Evolutionary conservation across 169 alveolate genomes (phyloP), one percentile per base, ranked within the genome.

Genomic region (Plasmodium knowlesi): DNA sequence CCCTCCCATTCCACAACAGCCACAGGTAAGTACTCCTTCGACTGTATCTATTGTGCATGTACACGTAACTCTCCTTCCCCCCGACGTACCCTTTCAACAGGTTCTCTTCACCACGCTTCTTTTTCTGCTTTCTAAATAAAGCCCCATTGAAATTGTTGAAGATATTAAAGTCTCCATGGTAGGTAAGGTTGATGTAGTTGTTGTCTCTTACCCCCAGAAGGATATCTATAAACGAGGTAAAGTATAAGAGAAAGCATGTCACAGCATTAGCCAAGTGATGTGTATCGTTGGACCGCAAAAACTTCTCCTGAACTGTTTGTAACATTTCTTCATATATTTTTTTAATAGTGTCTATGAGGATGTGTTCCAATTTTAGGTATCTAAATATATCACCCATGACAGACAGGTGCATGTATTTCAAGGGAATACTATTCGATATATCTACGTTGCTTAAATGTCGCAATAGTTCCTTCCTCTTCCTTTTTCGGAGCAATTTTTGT

Each of bases 321-420:
- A 89, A 41, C 43, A 78, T 89, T 67, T 89, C 90, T 79, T 79
- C 89, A 89, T 79, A 89, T 50, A 89, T 25, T 6, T 78, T 79
- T 70, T 78, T 79, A 37, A 89, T 19, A 39, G 82, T 79, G 25
- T 78, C 67, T 89, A 6, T 41, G 46, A 89, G 16, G 19, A 89
- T 67, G 71, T 79, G 89, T 46, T 89, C 79, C 50, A 89, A 89
- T 12, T 89, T 89, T 37, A 89, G 82, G 73, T 32, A 22, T 41
- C 50, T 78, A 79, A 89, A 89, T 3, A 89, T 89, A 19, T 78
- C 88, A 3, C 78, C 71, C 41, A 89, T 89, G 34, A 89, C 81
- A 32, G 83, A 89, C 43, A 89, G 72, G 82, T 89, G 94, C 12
- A 89, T 89, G 50, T 89, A 89, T 57, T 89, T 89, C 82, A 89